Percentiles rank a stretch among this genome's conserved stretches.
phyloP scores from a whole-genome alignment of 2,329 filamentous ascomycete species.

The Stagonosporopsis cucurbitacearum region DNA sequence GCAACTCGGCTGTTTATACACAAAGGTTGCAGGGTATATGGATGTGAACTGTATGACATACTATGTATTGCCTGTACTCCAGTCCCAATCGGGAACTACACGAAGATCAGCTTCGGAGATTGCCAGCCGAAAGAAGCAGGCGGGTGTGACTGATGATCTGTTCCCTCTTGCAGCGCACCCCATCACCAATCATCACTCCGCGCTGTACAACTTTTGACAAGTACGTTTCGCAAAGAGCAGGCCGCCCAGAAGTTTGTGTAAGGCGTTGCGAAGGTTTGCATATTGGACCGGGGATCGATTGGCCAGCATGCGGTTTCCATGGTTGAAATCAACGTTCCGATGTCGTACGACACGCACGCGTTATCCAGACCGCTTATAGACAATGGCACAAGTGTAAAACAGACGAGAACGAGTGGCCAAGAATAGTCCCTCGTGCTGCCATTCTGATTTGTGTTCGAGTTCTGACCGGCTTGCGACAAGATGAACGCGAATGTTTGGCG shows the following conservation, averaged over 20 bases:
- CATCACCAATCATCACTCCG: not conserved
- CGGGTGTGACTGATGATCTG: conserved; percentile 2
- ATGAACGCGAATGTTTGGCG: not conserved
- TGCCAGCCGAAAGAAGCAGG: conserved; percentile 12
- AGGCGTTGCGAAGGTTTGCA: not conserved
- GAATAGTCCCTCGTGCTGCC: conserved; percentile 4
- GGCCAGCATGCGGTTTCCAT: not conserved
- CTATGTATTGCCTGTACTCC: conserved; percentile 1
- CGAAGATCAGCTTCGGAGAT: conserved; percentile 9
- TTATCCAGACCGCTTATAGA: not conserved
- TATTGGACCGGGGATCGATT: not conserved
- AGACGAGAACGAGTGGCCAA: not conserved
- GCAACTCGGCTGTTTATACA: conserved; percentile 6
- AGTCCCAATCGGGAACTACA: not conserved
- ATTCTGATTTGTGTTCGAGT: not conserved
- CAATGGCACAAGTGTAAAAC: conserved; percentile 2
- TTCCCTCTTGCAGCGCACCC: not conserved
- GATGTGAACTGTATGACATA: not conserved
- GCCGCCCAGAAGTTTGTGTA: not conserved
- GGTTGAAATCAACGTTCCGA: not conserved
- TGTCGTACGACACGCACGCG: conserved; percentile 3
- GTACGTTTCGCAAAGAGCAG: not conserved
- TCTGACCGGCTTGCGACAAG: not conserved
- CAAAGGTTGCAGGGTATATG: not conserved
- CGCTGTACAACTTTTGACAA: conserved; percentile 7